Evolutionary conservation across 2,329 filamentous ascomycete species (phyloP).

Genomic region (Colletotrichum tabaci): DNA sequence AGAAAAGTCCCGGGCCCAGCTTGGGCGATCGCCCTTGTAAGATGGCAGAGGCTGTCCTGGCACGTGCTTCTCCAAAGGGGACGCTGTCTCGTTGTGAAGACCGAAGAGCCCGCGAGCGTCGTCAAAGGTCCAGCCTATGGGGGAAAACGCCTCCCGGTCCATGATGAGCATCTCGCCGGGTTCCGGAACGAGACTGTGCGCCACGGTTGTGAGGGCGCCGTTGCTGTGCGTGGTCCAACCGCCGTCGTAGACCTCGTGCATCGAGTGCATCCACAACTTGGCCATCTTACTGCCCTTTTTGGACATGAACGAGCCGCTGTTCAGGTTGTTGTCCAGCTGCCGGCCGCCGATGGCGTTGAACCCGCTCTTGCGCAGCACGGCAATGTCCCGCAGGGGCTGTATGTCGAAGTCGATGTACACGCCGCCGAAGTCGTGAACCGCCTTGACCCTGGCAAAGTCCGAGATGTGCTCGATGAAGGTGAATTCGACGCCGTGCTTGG

Average conservation of each 20-base stretch:
- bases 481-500: conserved; percentile 7
- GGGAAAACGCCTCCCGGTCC: conserved; percentile 46
- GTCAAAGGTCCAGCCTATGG: conserved; percentile 42
- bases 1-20: conserved; percentile 44
- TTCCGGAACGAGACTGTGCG: conserved; percentile 64
- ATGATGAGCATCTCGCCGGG: conserved; percentile 47
- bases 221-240: conserved; percentile 50
- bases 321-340: conserved; percentile 41
- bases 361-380: conserved; percentile 20
- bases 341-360: conserved; percentile 44
- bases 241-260: conserved; percentile 49
- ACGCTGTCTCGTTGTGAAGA: conserved; percentile 38
- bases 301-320: conserved; percentile 47
- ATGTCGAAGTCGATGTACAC: conserved; percentile 48
- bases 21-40: neutral
- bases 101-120: conserved; percentile 41
- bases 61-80: conserved; percentile 1
- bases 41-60: conserved; percentile 24
- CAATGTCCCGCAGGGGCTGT: conserved; percentile 27
- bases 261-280: conserved; percentile 44
- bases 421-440: conserved; percentile 45
- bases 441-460: conserved; percentile 36
- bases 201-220: conserved; percentile 45
- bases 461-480: conserved; percentile 25
- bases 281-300: conserved; percentile 42